phyloP scores from a whole-genome alignment of 1,284 basidiomycete genomes.

The Pyrrhoderma lamaoense region DNA sequence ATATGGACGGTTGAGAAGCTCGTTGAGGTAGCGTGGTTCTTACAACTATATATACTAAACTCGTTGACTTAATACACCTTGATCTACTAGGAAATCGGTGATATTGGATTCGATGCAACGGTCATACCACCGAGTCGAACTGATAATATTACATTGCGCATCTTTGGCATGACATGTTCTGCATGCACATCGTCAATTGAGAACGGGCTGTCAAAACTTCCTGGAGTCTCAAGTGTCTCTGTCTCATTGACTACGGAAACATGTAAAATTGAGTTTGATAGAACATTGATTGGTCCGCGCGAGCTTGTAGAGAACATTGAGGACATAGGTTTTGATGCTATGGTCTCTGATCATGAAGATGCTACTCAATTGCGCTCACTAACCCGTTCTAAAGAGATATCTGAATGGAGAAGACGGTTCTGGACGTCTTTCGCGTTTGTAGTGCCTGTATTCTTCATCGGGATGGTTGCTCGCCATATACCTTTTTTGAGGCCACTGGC shows the following conservation, averaged over 20 bases:
- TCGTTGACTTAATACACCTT: background rate
- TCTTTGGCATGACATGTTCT: constrained; percentile 90
- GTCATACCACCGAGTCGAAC: constrained; percentile 55
- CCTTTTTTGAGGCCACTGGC: constrained; percentile 47
- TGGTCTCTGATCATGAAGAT: constrained; percentile 77
- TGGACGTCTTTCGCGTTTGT: constrained; percentile 74
- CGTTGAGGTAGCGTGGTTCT: constrained; percentile 53
- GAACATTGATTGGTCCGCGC: constrained; percentile 65
- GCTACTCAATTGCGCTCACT: constrained; percentile 88
- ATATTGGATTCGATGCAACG: constrained; percentile 88
- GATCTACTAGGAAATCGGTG: constrained; percentile 69
- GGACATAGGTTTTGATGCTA: constrained; percentile 86
- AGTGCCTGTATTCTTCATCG: constrained; percentile 87
- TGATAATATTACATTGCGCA: constrained; percentile 64
- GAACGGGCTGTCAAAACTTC: constrained; percentile 56
- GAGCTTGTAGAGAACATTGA: constrained; percentile 84
- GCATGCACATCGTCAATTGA: constrained; percentile 80
- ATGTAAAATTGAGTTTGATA: constrained; percentile 73
- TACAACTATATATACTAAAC: background rate
- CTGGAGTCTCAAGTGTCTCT: constrained; percentile 68
- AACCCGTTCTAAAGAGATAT: constrained; percentile 86
- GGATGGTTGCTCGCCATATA: constrained; percentile 83
- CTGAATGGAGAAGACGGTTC: constrained; percentile 85
- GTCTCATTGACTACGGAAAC: constrained; percentile 72
- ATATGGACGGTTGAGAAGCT: constrained; percentile 81